Conservation (phyloP, 2,329 filamentous ascomycete species). For the Monosporascus sp. region DNA sequence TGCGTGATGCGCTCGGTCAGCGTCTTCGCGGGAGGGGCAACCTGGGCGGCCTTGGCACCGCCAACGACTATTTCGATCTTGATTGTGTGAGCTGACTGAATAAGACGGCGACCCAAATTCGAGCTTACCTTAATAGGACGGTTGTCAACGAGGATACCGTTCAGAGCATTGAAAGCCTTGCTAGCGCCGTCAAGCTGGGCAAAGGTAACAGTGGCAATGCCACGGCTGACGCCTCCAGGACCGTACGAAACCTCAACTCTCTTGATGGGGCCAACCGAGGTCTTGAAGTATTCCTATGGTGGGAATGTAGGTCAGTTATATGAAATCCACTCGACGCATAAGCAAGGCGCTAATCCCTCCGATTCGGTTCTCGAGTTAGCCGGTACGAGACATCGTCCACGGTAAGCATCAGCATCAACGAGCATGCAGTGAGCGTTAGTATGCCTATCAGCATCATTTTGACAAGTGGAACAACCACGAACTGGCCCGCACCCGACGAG, state of each 20-base stretch:
- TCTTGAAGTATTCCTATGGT: slow-evolving; percentile 90
- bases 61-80: slow-evolving; percentile 89
- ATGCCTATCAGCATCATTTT: slow-evolving; percentile 14
- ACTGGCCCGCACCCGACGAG: background rate
- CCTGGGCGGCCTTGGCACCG: slow-evolving; percentile 63
- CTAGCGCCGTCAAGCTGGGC: slow-evolving; percentile 72
- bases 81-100: slow-evolving; percentile 16
- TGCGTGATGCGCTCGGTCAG: slow-evolving; percentile 79
- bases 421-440: slow-evolving; percentile 54
- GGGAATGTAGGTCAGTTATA: slow-evolving; percentile 62
- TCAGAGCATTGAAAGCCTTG: slow-evolving; percentile 77
- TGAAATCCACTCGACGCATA: slow-evolving; percentile 32
- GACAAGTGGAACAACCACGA: background rate
- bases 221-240: slow-evolving; percentile 84
- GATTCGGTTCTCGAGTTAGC: slow-evolving; percentile 19
- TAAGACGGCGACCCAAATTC: background rate
- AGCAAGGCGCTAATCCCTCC: slow-evolving; percentile 20
- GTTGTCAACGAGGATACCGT: slow-evolving; percentile 85
- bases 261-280: slow-evolving; percentile 86
- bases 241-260: slow-evolving; percentile 89
- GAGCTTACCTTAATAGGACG: slow-evolving; percentile 79
- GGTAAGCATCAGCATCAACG: slow-evolving; percentile 44
- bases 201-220: slow-evolving; percentile 88
- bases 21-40: slow-evolving; percentile 60
- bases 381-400: slow-evolving; percentile 14